A percentile compares a stretch with the other conserved stretches of the same genome.
phyloP scores from a whole-genome alignment of 306 rosid genomes.

The Hippophae rhamnoides region DNA sequence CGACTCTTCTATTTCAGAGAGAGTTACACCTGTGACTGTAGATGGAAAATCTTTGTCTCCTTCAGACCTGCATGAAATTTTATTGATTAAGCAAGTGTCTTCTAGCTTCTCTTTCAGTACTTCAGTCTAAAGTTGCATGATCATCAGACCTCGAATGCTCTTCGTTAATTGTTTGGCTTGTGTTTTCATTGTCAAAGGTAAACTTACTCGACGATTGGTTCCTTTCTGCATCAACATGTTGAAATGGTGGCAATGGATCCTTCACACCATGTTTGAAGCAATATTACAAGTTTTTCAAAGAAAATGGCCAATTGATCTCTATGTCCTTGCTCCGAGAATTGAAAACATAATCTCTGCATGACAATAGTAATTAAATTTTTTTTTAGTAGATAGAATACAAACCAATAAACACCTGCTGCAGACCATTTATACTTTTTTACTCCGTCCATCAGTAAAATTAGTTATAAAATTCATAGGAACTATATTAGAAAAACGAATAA shows the following conservation, averaged over 20 bases:
- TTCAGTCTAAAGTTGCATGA: constrained; percentile 17
- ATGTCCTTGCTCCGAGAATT: constrained; percentile 40
- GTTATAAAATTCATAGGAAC: no score
- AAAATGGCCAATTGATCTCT: constrained; percentile 50
- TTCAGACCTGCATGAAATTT: constrained; percentile 34
- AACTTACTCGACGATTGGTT: constrained; percentile 15
- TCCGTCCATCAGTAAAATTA: no score
- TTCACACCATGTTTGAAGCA: constrained; percentile 48
- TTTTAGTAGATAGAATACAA: no score
- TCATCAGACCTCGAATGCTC: constrained; percentile 15
- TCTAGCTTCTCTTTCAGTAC: constrained; percentile 21
- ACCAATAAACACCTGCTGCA: no score
- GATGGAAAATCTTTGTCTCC: constrained; percentile 41
- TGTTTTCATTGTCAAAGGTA: constrained; percentile 22
- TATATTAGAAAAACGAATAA: no score
- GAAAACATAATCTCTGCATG: constrained; percentile 43
- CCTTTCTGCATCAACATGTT: constrained; percentile 23
- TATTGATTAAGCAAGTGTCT: constrained; percentile 17
- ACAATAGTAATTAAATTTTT: constrained; percentile 7
- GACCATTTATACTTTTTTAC: no score
- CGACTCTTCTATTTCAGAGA: constrained; percentile 34
- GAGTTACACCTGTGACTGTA: constrained; percentile 29
- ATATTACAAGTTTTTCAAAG: constrained; percentile 37
- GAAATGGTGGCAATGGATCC: constrained; percentile 48
- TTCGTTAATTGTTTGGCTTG: constrained; percentile 1